Evolutionary conservation across 2,329 filamentous ascomycete genomes (phyloP).

Genomic region (Monilinia laxa): DNA sequence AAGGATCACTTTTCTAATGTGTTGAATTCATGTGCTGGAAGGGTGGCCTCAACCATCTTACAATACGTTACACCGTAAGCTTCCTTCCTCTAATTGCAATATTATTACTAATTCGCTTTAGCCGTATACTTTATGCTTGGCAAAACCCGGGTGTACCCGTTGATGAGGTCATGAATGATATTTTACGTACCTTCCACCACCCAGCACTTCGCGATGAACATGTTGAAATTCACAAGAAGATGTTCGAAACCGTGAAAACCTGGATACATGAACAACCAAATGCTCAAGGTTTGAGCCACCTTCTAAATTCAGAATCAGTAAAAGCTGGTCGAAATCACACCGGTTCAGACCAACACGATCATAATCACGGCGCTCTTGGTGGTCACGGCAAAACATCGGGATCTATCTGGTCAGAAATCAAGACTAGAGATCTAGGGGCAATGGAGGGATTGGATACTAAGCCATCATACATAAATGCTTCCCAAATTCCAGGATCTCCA

Average conservation of each 20-base stretch:
- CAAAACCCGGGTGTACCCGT: constrained; percentile 81
- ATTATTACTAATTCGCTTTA: constrained; percentile 35
- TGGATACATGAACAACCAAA: constrained; percentile 75
- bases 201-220: constrained; percentile 75
- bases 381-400: constrained; percentile 58
- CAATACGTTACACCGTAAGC: constrained; percentile 84
- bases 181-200: constrained; percentile 85
- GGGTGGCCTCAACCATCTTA: constrained; percentile 71
- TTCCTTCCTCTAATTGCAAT: neutral
- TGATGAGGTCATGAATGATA: constrained; percentile 79
- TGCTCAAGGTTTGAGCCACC: constrained; percentile 64
- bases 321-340: constrained; percentile 77
- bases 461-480: constrained; percentile 31
- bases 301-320: constrained; percentile 84
- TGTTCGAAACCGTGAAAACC: constrained; percentile 81
- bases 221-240: constrained; percentile 78
- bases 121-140: constrained; percentile 86
- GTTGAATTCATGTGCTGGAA: constrained; percentile 73
- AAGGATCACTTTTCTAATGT: constrained; percentile 84
- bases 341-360: constrained; percentile 42
- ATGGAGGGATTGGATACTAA: constrained; percentile 52
- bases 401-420: constrained; percentile 61
- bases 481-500: constrained; percentile 33
- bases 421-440: constrained; percentile 56
- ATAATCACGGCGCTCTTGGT: constrained; percentile 39